Evolutionary conservation across 2,329 filamentous ascomycete genomes (phyloP), one percentile per base, ranked within the genome.

Genomic region (Paracamarosporium sp.): DNA sequence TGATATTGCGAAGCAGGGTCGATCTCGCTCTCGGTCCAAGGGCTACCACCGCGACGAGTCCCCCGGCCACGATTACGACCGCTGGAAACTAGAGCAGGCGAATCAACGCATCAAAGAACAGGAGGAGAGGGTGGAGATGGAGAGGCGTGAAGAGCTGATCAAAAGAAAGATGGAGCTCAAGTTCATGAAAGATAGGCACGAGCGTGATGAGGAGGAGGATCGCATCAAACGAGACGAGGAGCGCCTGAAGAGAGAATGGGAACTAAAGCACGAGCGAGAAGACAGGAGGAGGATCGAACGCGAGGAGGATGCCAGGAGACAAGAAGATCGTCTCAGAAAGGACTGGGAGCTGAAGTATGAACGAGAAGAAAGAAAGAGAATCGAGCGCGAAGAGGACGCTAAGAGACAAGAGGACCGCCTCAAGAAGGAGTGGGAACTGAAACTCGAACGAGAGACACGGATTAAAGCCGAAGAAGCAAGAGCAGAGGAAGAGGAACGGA

Each of bases 141-240:
- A 78, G 59, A 65, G 69, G 35, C 76, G 77, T 27, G 72, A 74
- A 59, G 75, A 78, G 47, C 68, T 77, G 5, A 56, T 70, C 45
- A 68, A 67, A 50, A 69, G 70, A 53, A 69, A 67, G 55, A 54
- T 74, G 33, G 71, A 78, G 62, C 68, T 76, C 28, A 70, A 76
- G 55, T 71, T 72, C 51, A 70, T 77, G 48, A 72, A 73, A 43
- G 73, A 77, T 24, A 66, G 64, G 54, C 61, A 63, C 15, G 71
- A 74, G 60, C 70, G 67, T 27, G 72, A 74, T 8, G 64, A 61
- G 36, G 70, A 72, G 47, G 70, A 72, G 55, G 62, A 61, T 1
- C 64, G 64, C 33, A 67, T 67, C 55, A 69, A 64, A 51, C 38
- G 50, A 17, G 61, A 67, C n/a, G 71, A 75, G 55, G 67, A 75